phyloP scores from a whole-genome alignment of 1,139 yeast genomes.

The Saccharomycopsis hybrid region DNA sequence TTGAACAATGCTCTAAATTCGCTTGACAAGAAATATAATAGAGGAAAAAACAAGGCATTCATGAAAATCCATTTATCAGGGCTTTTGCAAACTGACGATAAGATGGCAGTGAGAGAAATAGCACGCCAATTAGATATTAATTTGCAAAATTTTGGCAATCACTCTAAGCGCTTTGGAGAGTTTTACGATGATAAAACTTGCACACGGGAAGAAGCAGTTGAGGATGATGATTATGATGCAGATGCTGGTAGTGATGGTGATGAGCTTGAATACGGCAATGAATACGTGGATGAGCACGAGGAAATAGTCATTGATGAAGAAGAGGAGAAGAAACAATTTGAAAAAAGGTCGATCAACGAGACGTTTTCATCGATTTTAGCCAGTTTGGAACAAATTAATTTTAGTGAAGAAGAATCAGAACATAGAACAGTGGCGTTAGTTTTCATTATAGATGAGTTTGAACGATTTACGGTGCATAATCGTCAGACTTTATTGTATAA shows the following conservation, averaged over 20 bases:
- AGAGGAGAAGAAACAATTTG: constrained; percentile 28
- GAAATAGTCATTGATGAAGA: constrained; percentile 15
- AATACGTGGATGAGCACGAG: constrained; percentile 22
- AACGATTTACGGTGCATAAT: constrained; percentile 60
- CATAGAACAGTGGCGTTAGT: constrained; percentile 48
- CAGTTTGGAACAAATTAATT: constrained; percentile 35
- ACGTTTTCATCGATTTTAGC: constrained; percentile 45
- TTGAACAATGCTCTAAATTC: constrained; percentile 50
- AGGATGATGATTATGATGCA: constrained; percentile 14
- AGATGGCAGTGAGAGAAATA: constrained; percentile 73
- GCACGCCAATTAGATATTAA: constrained; percentile 71
- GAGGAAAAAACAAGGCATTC: constrained; percentile 39
- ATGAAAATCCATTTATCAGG: constrained; percentile 66
- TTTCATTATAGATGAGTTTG: constrained; percentile 81
- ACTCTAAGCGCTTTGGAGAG: constrained; percentile 9
- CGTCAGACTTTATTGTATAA: constrained; percentile 84
- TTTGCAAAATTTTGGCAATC: constrained; percentile 27
- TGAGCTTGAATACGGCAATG: constrained; percentile 22
- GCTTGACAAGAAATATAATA: constrained; percentile 35
- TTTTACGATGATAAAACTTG: background rate
- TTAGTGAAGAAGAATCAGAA: constrained; percentile 23
- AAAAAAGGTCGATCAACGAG: constrained; percentile 43
- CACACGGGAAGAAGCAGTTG: background rate
- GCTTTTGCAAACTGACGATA: constrained; percentile 66
- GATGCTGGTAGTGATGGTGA: constrained; percentile 25